Evolutionary conservation across 2,329 filamentous ascomycete species (phyloP).

Genomic region (Fusarium pseudoanthophilum): DNA sequence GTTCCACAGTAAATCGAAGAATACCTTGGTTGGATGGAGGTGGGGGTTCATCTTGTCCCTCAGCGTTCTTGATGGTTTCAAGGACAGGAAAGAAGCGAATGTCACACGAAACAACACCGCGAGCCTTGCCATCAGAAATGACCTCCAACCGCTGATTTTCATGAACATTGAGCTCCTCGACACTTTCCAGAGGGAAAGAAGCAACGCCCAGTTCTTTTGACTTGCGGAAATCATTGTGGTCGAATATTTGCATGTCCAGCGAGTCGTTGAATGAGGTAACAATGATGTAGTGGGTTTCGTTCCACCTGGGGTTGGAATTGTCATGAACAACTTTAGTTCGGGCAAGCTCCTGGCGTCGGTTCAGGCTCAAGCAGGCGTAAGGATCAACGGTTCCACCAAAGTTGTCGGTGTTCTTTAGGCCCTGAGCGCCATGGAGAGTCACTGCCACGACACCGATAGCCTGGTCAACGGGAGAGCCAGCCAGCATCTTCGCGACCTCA

Average conservation of each 20-base stretch:
- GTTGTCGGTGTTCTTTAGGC: slow-evolving; percentile 94
- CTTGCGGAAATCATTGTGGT: slow-evolving; percentile 96
- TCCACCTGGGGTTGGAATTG: slow-evolving; percentile 89
- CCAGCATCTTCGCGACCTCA: slow-evolving; percentile 97
- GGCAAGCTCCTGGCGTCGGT: slow-evolving; percentile 82
- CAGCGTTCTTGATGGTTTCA: slow-evolving; percentile 74
- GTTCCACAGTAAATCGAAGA: slow-evolving; percentile 90
- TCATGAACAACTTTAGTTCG: slow-evolving; percentile 90
- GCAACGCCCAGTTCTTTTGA: slow-evolving; percentile 93
- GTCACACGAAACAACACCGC: slow-evolving; percentile 83
- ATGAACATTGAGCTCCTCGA: slow-evolving; percentile 80
- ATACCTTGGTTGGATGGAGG: slow-evolving; percentile 96
- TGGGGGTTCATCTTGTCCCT: slow-evolving; percentile 81
- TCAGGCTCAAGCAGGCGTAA: slow-evolving; percentile 86
- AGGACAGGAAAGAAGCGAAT: slow-evolving; percentile 96
- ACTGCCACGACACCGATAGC: slow-evolving; percentile 94
- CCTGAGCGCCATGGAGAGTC: slow-evolving; percentile 89
- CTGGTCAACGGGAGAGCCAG: slow-evolving; percentile 92
- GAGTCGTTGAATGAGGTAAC: slow-evolving; percentile 90
- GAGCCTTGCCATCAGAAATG: slow-evolving; percentile 82
- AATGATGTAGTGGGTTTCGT: slow-evolving; percentile 96
- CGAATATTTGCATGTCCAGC: slow-evolving; percentile 85
- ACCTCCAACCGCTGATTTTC: slow-evolving; percentile 90
- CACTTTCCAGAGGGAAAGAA: slow-evolving; percentile 83
- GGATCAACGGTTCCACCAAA: slow-evolving; percentile 93